Base-by-base conservation (phyloP, 2,329 filamentous ascomycete species). In the Lithohypha guttulata region DNA sequence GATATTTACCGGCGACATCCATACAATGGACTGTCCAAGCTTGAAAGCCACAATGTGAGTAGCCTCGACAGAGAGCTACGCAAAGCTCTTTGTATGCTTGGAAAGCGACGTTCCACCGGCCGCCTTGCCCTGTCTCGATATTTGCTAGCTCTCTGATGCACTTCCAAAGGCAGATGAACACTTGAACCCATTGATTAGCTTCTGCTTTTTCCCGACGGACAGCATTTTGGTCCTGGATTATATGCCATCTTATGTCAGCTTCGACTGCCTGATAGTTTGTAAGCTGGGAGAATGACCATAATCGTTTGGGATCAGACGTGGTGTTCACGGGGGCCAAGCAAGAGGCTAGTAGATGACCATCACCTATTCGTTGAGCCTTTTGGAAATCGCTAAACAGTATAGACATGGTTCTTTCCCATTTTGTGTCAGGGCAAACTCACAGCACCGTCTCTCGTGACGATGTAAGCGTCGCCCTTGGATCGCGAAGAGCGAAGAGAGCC, bases 1-100 rank as follows among this genome's bases (percentile, higher is more conserved):
- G 62, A 57, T 93, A 86, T 61, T 85, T 93, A 39, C 86, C 87
- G 17, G 81, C 79, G 37, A 82, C 73, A 55, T 96, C 96, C 26
- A 98, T 69, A 55, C 84, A 87, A 3, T 91, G 87, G 36, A 98
- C 77, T 0, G 86, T 91, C 89, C 91, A 98, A 21, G 85, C 80
- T 48, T 84, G 79, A 52, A 96, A 84, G 2, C 75, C 72, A 40
- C 71, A 68, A 48, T 73, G 80, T 23, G 78, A 80, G 57, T 95
- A 95, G 21, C 85, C 86, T 49, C 85, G 76, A 42, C 87, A 79
- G 26, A 96, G 67, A 33, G 70, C 68, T 46, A 81, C 82, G 31
- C 82, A 76, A 45, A 96, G 57, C 27, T 93, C 84, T 55, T 84
- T 93, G 87, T 91, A 96, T 8, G 78, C 66, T 45, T 86, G 81